Conservation (phyloP, 1,284 basidiomycete species). For the Rhodotorula sp. region DNA sequence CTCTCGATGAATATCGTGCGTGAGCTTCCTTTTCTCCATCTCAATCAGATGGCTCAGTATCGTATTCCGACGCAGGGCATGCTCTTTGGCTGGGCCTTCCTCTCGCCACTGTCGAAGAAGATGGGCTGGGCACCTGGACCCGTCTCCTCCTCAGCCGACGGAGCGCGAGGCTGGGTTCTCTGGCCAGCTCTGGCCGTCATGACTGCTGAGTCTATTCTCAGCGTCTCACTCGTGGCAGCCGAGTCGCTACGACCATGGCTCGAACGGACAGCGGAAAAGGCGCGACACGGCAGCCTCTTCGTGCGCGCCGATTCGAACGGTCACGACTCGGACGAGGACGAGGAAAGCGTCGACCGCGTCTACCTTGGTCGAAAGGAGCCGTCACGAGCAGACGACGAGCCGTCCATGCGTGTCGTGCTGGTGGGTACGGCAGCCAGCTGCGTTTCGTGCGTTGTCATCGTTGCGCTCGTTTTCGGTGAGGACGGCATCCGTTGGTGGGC, state of each 20-base stretch:
- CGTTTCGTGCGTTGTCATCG: slow-evolving; percentile 67
- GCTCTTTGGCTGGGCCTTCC: slow-evolving; percentile 89
- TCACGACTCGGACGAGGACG: slow-evolving; percentile 38
- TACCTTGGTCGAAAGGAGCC: too few relatives aligned
- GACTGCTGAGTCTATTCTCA: slow-evolving; percentile 81
- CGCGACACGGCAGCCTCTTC: slow-evolving; percentile 7
- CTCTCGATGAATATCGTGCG: slow-evolving; percentile 83
- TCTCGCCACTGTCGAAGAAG: slow-evolving; percentile 79
- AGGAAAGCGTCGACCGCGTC: slow-evolving; percentile 28
- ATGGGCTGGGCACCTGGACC: slow-evolving; percentile 86
- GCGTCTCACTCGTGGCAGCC: slow-evolving; percentile 68
- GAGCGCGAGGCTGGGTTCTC: slow-evolving; percentile 66
- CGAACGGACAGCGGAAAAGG: slow-evolving; percentile 10
- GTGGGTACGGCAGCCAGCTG: slow-evolving; percentile 63
- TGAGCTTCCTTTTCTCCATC: slow-evolving; percentile 5
- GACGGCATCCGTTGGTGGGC: slow-evolving; percentile 94
- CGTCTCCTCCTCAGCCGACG: slow-evolving; percentile 75
- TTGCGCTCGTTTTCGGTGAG: slow-evolving; percentile 81
- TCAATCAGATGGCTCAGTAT: neutral
- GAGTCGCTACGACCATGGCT: slow-evolving; percentile 48
- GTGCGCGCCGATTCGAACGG: slow-evolving; percentile 38
- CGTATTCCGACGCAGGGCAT: slow-evolving; percentile 62
- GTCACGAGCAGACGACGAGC: slow-evolving; percentile 57
- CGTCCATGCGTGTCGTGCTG: slow-evolving; percentile 81
- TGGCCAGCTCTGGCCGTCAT: slow-evolving; percentile 95